Base-by-base conservation (phyloP, 2,329 filamentous ascomycete species). In the Ophiostoma sp. region DNA sequence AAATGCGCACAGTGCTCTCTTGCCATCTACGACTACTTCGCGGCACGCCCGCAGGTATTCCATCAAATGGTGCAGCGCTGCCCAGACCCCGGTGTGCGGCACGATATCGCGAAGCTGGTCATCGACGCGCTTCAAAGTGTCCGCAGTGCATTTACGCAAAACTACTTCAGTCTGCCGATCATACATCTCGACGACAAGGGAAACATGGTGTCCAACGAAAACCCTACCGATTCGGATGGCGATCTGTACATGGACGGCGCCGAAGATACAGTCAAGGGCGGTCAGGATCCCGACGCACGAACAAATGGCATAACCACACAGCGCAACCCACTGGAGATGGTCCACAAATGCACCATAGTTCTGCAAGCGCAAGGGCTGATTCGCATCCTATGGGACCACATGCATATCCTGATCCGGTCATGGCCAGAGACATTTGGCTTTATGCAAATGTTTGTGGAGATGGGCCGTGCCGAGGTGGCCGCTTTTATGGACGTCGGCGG, bases 401-500 rank as follows among this genome's bases (percentile, higher is more conserved):
- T 92, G 68, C 86, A 91, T 70, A 77, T 80, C 2, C 80, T 83
- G 63, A 79, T 86, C 41, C 85, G 87, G 68, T 84, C 89, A 3
- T 95, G 91, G 91, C 85, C 88, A 58, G 90, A 94, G 73, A 89
- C 89, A 69, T 94, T 94, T 75, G 84, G 84, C 12, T 82, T 90
- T n/a, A 80, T 93, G 70, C 75, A 84, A n/a, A 80, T 80, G n/a
- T 89, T 93, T 74, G 86, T 87, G 14, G 81, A 79, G 63, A 77
- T 91, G 67, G 89, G 89, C 0, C 77, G 80, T 3, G 76, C 81
- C 5, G 88, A 92, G 75, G 81, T 84, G 27, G 79, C 80, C 1
- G 75, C 83, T 5, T 79, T 93, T 38, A 79, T 93, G 38, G 83
- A 86, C 11, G 79, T 82, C 44, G 83, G 85, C 38, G 90, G 87